Percentiles rank a stretch among this genome's conserved stretches.
These are phyloP conservation scores for Rhododendron williamsianum DNA, from an alignment of 148 eudicot species.

Conservation along the genomic window DNA sequence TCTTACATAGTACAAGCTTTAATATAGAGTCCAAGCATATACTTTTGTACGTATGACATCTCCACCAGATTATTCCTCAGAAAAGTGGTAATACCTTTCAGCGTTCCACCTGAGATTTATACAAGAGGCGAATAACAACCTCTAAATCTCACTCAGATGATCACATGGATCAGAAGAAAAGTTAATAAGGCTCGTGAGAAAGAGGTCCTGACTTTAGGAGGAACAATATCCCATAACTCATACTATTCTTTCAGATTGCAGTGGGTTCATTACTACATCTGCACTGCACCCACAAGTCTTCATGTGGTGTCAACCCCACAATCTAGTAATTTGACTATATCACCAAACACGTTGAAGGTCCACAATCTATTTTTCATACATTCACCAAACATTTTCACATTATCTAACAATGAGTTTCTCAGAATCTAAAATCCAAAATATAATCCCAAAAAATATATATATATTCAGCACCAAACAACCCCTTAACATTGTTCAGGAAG, in stretches of 20 bases:
- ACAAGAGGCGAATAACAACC: neutral
- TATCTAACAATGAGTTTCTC: no score
- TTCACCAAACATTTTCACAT: no score
- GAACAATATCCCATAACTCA: neutral
- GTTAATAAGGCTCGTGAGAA: neutral
- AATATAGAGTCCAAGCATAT: neutral
- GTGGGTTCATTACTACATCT: neutral
- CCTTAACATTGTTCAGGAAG: no score
- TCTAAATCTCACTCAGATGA: neutral
- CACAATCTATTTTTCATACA: no score
- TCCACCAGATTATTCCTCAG: neutral
- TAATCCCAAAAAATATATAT: no score
- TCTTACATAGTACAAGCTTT: neutral
- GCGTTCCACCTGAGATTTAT: neutral
- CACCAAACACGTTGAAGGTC: neutral
- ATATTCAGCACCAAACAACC: no score
- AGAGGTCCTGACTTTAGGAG: neutral
- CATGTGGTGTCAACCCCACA: neutral
- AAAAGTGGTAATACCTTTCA: neutral
- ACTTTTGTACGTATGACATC: neutral
- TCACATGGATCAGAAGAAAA: neutral
- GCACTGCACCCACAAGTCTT: neutral
- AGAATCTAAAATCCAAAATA: no score
- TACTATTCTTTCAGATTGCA: neutral
- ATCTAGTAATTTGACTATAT: neutral